Percentiles rank a stretch among this genome's conserved stretches.
Conservation (phyloP, 129 eudicot genomes). For the Flaveria sonorensis region DNA sequence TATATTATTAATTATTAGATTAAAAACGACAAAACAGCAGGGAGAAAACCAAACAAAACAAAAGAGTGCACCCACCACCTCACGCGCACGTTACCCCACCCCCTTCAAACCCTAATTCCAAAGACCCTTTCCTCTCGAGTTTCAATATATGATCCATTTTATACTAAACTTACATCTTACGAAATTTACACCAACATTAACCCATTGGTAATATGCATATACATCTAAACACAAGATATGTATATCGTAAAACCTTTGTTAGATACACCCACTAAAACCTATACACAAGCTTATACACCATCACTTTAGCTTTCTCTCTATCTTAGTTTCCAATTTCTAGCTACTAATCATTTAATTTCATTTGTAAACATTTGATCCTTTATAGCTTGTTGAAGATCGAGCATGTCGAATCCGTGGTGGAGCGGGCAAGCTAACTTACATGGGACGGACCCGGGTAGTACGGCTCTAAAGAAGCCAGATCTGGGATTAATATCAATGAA, state of each 20-base stretch:
- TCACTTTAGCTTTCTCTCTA: slow-evolving; percentile 1
- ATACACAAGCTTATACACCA: slow-evolving; percentile 17
- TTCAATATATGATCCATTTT: slow-evolving; percentile 12
- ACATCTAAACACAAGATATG: not conserved
- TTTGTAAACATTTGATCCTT: not conserved
- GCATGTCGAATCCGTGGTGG: slow-evolving; percentile 75
- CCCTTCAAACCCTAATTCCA: slow-evolving; percentile 46
- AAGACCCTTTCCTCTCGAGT: slow-evolving; percentile 42
- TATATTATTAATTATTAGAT: not conserved
- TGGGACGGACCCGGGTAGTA: slow-evolving; percentile 36
- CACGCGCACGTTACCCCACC: slow-evolving; percentile 42
- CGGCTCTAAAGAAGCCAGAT: slow-evolving; percentile 38
- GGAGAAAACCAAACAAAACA: slow-evolving; percentile 33
- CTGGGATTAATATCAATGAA: slow-evolving; percentile 40
- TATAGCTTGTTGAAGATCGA: not conserved
- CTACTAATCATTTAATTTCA: not conserved
- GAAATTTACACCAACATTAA: not conserved
- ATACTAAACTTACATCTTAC: slow-evolving; percentile 22
- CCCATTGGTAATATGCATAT: not conserved
- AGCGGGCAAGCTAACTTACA: slow-evolving; percentile 47
- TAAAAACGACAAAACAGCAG: slow-evolving; percentile 32
- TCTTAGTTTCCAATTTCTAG: not conserved
- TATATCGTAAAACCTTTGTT: slow-evolving; percentile 8
- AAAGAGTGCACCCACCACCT: slow-evolving; percentile 35
- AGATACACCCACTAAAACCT: slow-evolving; percentile 36